Evolutionary conservation across 441 rosid genomes (phyloP).

Genomic region (Populus trichocarpa): DNA sequence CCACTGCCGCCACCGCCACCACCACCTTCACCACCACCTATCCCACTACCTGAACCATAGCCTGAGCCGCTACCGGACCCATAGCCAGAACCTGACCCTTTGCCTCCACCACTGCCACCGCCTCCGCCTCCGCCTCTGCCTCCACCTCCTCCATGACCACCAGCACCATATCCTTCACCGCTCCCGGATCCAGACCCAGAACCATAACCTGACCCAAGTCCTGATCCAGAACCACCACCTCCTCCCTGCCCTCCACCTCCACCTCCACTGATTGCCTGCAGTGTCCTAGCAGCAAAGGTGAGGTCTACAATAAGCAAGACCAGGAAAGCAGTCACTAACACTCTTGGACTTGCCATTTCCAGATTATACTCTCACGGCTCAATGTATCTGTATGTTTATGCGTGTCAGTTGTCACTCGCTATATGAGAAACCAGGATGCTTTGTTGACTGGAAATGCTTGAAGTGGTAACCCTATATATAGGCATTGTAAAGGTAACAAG

Average conservation of each 20-base stretch:
- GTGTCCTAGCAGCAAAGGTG: constrained; percentile 43
- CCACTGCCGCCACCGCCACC: constrained; percentile 24
- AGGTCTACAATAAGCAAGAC: too few species aligned
- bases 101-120: constrained; percentile 24
- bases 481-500: too few species aligned
- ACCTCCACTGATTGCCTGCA: constrained; percentile 17
- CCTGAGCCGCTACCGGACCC: constrained; percentile 37
- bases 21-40: constrained; percentile 35
- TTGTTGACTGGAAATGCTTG: too few species aligned
- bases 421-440: too few species aligned
- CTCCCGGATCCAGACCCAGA: too few species aligned
- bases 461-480: too few species aligned
- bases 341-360: too few species aligned
- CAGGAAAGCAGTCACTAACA: too few species aligned
- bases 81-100: constrained; percentile 42
- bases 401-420: too few species aligned
- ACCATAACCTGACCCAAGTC: too few species aligned
- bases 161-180: constrained; percentile 16
- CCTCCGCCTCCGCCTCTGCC: constrained; percentile 31
- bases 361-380: too few species aligned
- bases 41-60: constrained; percentile 26
- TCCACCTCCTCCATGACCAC: constrained; percentile 10
- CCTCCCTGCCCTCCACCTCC: constrained; percentile 23
- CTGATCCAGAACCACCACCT: constrained; percentile 1
- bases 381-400: too few species aligned